phyloP scores from a whole-genome alignment of 2,329 filamentous ascomycete genomes.

The Metarhizium robertsii region DNA sequence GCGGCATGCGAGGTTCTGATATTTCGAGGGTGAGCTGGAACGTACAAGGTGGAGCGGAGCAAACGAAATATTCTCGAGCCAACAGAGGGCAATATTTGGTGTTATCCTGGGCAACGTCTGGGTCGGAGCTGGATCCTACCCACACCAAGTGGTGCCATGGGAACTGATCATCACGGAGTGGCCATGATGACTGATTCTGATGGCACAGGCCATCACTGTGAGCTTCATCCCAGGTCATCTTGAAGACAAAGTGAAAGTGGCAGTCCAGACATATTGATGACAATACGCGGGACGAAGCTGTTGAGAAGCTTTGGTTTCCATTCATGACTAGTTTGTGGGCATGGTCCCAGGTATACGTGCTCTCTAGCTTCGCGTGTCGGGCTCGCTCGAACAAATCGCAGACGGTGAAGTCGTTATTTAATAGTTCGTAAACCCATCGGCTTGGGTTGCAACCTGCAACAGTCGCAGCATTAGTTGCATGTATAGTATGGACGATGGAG shows the following conservation, averaged over 20 bases:
- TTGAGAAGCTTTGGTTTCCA: conserved; percentile 28
- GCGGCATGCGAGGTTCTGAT: conserved; percentile 36
- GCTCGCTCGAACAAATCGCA: conserved; percentile 28
- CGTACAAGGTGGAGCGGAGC: conserved; percentile 32
- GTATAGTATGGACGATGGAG: background rate
- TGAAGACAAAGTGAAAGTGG: conserved; percentile 32
- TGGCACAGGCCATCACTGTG: conserved; percentile 22
- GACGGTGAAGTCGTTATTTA: conserved; percentile 26
- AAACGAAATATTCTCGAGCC: conserved; percentile 28
- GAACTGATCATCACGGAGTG: conserved; percentile 22
- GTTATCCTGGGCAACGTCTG: conserved; percentile 13
- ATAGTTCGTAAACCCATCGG: conserved; percentile 31
- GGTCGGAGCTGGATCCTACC: conserved; percentile 20
- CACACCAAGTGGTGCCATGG: conserved; percentile 31
- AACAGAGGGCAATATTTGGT: conserved; percentile 30
- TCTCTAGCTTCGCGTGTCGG: conserved; percentile 18
- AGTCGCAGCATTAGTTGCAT: background rate
- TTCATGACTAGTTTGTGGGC: conserved; percentile 27
- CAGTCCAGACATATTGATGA: conserved; percentile 31
- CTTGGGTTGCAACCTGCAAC: conserved; percentile 27
- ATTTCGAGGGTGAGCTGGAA: conserved; percentile 37
- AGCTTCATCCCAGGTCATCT: conserved; percentile 22
- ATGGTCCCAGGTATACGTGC: conserved; percentile 24
- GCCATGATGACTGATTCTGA: conserved; percentile 23
- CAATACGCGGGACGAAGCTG: conserved; percentile 16